Evolutionary conservation across 352 stramenopile genomes (phyloP), one percentile per base, ranked within the genome.

Genomic region (Phytophthora hibernalis): DNA sequence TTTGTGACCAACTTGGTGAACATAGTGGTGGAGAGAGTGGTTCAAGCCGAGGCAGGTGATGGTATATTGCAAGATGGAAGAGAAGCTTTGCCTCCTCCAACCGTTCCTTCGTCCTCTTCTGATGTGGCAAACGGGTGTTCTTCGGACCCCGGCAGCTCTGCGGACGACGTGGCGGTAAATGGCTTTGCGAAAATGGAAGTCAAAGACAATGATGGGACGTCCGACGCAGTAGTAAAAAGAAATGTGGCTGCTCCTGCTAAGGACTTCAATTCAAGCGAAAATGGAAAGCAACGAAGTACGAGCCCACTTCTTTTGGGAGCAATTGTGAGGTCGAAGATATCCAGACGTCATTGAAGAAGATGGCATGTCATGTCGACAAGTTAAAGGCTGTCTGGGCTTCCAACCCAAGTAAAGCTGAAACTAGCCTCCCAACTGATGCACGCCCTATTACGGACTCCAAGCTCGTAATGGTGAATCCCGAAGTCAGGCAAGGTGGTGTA

Each of bases 291-390:
- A 21, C 38, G 16, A 45, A 24, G 24, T 58, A 7, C 44, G 24
- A 18, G 48, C 9, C 31, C 68, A 42, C 57, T 68, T 13, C 53
- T 86, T 18, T 85, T 43, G 76, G 77, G n/a, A 84, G 68, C 30
- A 68, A 76, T 13, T 16, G 66, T 1, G 48, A 78, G 33, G 67
- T 60, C 21, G 77, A 87, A 80, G 78, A 87, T 18, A 81, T 87
- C 49, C 73, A 76, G 26, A 82, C 78, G 31, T 87, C 79, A 1
- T 68, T 87, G 50, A 48, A 79, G 31, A 77, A 70, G 21, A 75
- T 82, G 61, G 44, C 28, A 10, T 43, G 44, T 20, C 45, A 76
- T 37, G 59, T 79, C 38, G 44, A 49, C 44, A 56, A 51, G 38
- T 38, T 75, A 26, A 72, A 73, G 42, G 22, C 22, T 12, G 49